A percentile compares a stretch with the other conserved stretches of the same genome.
phyloP scores from a whole-genome alignment of 257 asterid species.

The Avicennia marina region DNA sequence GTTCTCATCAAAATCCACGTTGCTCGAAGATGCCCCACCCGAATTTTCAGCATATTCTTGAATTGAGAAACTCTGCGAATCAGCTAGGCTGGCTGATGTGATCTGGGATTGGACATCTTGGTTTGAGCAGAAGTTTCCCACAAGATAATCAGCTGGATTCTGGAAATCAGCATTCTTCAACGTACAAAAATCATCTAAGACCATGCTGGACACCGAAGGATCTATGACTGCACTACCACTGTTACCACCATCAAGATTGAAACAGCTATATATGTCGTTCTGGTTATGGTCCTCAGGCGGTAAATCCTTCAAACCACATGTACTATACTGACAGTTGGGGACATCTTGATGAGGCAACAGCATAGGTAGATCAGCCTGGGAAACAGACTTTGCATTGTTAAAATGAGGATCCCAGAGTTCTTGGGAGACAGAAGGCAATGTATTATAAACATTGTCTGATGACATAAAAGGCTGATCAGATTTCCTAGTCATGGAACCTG shows the following conservation, averaged over 20 bases:
- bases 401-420: conserved; percentile 47
- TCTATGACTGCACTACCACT: conserved; percentile 73
- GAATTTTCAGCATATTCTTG: conserved; percentile 81
- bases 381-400: conserved; percentile 31
- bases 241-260: conserved; percentile 58
- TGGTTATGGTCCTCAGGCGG: conserved; percentile 41
- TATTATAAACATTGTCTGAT: no score
- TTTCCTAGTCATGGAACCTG: no score
- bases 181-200: conserved; percentile 51
- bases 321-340: conserved; percentile 42
- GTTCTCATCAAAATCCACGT: conserved; percentile 62
- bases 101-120: conserved; percentile 83
- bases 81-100: conserved; percentile 74
- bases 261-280: conserved; percentile 60
- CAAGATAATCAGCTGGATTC: conserved; percentile 52
- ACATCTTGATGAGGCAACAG: conserved; percentile 46
- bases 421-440: no score
- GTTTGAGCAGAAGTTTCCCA: conserved; percentile 54
- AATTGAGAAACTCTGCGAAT: conserved; percentile 59
- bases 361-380: conserved; percentile 32
- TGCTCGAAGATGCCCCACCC: conserved; percentile 84
- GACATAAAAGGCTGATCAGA: no score
- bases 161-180: conserved; percentile 51
- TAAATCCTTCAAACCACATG: conserved; percentile 54
- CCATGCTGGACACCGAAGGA: conserved; percentile 62